Percentiles rank a stretch among this genome's conserved stretches.
Evolutionary conservation across 139 green algal species (phyloP).

Genomic region (Chlamydomonas eustigma): DNA sequence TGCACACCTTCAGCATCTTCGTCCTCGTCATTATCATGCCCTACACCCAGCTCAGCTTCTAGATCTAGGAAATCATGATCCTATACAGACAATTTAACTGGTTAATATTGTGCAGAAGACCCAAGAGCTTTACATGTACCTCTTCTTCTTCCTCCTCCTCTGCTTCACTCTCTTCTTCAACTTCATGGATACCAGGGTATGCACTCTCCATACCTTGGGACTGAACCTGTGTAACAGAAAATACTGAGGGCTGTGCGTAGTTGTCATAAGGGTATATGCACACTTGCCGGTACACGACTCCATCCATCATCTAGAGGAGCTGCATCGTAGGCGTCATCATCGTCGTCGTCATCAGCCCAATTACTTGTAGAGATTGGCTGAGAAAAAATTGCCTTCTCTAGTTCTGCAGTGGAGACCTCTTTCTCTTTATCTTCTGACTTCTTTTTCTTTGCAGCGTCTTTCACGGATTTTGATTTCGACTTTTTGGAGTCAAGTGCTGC

Average conservation of each 20-base stretch:
- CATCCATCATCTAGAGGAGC: conserved; percentile 10
- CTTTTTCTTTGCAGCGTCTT: conserved; percentile 5
- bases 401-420: conserved; percentile 2
- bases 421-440: not conserved
- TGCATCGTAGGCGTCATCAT: not conserved
- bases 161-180: not conserved
- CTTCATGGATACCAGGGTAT: too few species aligned
- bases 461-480: not conserved
- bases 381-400: conserved; percentile 7
- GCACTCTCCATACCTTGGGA: too few species aligned
- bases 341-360: conserved; percentile 4
- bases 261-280: too few species aligned
- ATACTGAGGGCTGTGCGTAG: too few species aligned
- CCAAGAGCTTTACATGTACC: not conserved
- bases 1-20: not conserved
- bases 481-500: conserved; percentile 6
- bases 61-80: conserved; percentile 2
- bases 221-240: too few species aligned
- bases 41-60: conserved; percentile 10
- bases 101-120: too few species aligned
- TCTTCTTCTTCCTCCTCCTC: conserved; percentile 9
- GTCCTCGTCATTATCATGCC: conserved; percentile 8
- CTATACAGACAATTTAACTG: too few species aligned
- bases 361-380: not conserved
- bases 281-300: conserved; percentile 2